Evolutionary conservation across 2,329 filamentous ascomycete genomes (phyloP).

Genomic region (Xylariaceae sp.): DNA sequence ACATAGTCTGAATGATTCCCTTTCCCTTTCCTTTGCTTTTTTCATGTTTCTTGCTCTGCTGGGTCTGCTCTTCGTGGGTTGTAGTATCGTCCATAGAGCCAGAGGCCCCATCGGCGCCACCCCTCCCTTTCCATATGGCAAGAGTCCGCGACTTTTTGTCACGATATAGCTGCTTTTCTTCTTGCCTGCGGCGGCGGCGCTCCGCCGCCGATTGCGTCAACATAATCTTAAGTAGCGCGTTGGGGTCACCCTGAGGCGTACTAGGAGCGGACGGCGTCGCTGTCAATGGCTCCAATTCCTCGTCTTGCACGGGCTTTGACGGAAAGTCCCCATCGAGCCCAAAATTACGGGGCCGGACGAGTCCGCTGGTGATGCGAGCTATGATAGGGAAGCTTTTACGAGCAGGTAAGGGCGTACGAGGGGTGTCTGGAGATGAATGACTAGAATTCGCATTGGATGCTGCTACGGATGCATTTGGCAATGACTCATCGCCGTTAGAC

Average conservation of each 20-base stretch:
- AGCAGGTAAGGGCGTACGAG: background rate
- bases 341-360: conserved; percentile 16
- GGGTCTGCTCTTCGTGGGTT: background rate
- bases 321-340: conserved; percentile 27
- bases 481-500: background rate
- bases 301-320: conserved; percentile 16
- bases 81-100: background rate
- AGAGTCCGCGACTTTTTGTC: conserved; percentile 20
- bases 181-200: conserved; percentile 24
- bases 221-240: conserved; percentile 20
- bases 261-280: background rate
- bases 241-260: conserved; percentile 15
- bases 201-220: conserved; percentile 24
- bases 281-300: conserved; percentile 7
- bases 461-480: background rate
- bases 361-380: conserved; percentile 17
- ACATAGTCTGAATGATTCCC: background rate
- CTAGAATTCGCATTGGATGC: conserved; percentile 5
- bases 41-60: conserved; percentile 2
- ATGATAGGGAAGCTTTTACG: conserved; percentile 20
- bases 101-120: conserved; percentile 1
- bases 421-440: conserved; percentile 3
- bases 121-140: conserved; percentile 20
- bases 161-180: conserved; percentile 23
- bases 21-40: conserved; percentile 21